These are phyloP conservation scores for Candida montana DNA, from an alignment of 805 yeast species.

Conservation along the genomic window DNA sequence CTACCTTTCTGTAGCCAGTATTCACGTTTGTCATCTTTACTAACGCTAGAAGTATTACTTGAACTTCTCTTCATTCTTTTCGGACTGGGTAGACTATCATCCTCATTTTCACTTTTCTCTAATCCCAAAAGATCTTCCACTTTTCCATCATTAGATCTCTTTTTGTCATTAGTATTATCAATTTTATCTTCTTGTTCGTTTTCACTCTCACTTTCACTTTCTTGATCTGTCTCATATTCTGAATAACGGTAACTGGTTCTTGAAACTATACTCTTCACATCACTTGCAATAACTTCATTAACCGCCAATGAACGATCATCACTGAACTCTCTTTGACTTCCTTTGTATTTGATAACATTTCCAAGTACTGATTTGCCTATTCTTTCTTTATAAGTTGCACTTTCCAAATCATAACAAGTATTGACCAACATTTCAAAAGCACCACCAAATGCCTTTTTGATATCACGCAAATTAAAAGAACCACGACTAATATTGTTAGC, in stretches of 20 bases:
- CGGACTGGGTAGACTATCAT: conserved; percentile 18
- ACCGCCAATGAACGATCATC: conserved; percentile 63
- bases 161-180: background rate
- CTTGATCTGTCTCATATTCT: conserved; percentile 13
- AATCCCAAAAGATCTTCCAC: conserved; percentile 25
- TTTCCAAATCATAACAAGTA: conserved; percentile 68
- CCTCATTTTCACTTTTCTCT: conserved; percentile 23
- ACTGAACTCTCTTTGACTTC: conserved; percentile 68
- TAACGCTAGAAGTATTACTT: conserved; percentile 9
- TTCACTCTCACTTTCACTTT: conserved; percentile 2
- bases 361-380: conserved; percentile 73
- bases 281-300: conserved; percentile 50
- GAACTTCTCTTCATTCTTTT: conserved; percentile 7
- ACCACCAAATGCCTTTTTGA: conserved; percentile 83
- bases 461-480: conserved; percentile 70
- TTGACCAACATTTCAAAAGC: conserved; percentile 75
- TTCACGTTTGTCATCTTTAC: conserved; percentile 24
- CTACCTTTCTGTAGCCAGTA: conserved; percentile 36
- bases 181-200: background rate
- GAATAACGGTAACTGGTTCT: conserved; percentile 2
- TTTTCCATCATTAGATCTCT: background rate
- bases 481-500: conserved; percentile 83
- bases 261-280: conserved; percentile 19
- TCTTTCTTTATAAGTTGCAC: conserved; percentile 59
- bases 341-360: conserved; percentile 68